phyloP scores from a whole-genome alignment of 2,329 filamentous ascomycete species.

The Aspergillus ochraceoroseus region DNA sequence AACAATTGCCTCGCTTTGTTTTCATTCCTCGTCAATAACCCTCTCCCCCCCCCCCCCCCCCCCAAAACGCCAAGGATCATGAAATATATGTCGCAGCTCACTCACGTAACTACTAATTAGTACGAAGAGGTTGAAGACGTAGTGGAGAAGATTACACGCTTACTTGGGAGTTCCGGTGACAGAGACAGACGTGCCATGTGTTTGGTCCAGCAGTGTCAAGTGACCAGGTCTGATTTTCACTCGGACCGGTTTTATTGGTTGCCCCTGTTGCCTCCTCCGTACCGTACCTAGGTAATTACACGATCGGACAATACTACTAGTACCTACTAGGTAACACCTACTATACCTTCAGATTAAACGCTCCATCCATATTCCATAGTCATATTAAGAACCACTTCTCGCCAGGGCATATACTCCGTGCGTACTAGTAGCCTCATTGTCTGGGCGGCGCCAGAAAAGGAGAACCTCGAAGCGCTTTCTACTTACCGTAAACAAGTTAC shows the following conservation, averaged over 20 bases:
- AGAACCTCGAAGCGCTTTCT: neutral
- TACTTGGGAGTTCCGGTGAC: constrained; percentile 15
- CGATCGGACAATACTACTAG: constrained; percentile 10
- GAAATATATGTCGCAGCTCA: constrained; percentile 11
- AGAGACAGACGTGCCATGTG: constrained; percentile 17
- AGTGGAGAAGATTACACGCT: constrained; percentile 6
- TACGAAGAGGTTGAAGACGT: no score
- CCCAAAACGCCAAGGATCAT: constrained; percentile 1
- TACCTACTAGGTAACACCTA: neutral
- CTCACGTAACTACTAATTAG: no score
- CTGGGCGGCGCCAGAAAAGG: neutral
- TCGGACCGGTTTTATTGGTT: constrained; percentile 29
- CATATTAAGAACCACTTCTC: constrained; percentile 3
- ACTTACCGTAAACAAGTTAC: constrained; percentile 5
- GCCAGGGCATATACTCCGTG: constrained; percentile 1
- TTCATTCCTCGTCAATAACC: neutral
- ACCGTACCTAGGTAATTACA: constrained; percentile 18
- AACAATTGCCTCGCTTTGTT: neutral
- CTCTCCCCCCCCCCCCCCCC: neutral
- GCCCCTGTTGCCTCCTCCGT: constrained; percentile 11
- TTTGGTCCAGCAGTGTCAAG: constrained; percentile 29
- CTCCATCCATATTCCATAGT: constrained; percentile 13
- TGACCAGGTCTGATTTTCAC: constrained; percentile 40
- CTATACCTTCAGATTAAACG: constrained; percentile 4
- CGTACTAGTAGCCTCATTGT: constrained; percentile 2